Evolutionary conservation across 2,329 filamentous ascomycete genomes (phyloP).

Genomic region (Ophiostoma sp.): DNA sequence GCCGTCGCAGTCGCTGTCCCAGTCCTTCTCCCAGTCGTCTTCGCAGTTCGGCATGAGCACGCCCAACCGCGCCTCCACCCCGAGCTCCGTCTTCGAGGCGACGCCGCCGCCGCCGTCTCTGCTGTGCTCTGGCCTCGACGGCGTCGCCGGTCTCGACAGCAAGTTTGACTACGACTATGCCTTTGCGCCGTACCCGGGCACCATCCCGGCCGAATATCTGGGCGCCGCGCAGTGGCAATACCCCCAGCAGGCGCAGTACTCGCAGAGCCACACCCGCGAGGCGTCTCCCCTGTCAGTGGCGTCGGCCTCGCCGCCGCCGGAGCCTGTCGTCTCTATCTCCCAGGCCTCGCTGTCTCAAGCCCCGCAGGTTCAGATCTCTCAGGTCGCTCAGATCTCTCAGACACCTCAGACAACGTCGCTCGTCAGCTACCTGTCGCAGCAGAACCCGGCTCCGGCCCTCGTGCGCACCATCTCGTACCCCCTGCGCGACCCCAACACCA

Average conservation of each 20-base stretch:
- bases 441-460: constrained; percentile 76
- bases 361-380: constrained; percentile 26
- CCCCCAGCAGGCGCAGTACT: not conserved
- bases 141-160: constrained; percentile 62
- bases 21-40: not conserved
- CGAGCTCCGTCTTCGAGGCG: constrained; percentile 23
- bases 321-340: not conserved
- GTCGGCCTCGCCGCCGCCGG: constrained; percentile 30
- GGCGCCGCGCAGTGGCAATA: constrained; percentile 29
- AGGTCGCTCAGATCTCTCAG: not conserved
- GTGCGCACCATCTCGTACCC: constrained; percentile 72
- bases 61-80: constrained; percentile 33
- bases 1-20: not conserved
- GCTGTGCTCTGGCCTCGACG: constrained; percentile 60
- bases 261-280: constrained; percentile 36
- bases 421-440: constrained; percentile 67
- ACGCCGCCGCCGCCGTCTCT: constrained; percentile 45
- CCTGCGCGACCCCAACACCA: constrained; percentile 60
- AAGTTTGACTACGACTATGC: constrained; percentile 41
- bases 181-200: constrained; percentile 77
- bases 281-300: constrained; percentile 39
- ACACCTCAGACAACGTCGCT: constrained; percentile 43
- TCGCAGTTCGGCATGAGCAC: not conserved
- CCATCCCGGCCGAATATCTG: constrained; percentile 43
- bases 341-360: constrained; percentile 28